phyloP scores from a whole-genome alignment of 169 alveolate genomes.

The Plasmodium cynomolgi region DNA sequence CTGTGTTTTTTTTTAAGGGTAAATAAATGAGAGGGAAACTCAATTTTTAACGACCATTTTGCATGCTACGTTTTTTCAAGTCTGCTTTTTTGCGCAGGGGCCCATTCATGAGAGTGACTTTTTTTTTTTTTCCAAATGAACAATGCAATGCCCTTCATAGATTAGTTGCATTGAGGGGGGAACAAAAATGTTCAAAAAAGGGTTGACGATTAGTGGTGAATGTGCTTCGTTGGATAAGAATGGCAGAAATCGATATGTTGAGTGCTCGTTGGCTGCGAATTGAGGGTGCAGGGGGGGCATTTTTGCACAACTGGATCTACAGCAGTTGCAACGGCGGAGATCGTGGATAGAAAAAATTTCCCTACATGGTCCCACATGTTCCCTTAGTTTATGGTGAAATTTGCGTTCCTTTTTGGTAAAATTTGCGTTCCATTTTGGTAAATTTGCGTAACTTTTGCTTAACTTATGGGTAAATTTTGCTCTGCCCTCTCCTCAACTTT shows the following conservation, averaged over 20 bases:
- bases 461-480: neutral
- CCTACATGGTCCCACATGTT: neutral
- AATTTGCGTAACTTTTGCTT: neutral
- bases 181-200: neutral
- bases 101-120: neutral
- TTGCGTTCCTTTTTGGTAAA: neutral
- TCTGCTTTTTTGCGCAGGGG: neutral
- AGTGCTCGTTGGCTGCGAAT: neutral
- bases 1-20: neutral
- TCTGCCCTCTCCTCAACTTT: neutral
- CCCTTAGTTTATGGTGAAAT: neutral
- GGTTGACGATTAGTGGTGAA: neutral
- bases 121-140: neutral
- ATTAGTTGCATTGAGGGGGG: neutral
- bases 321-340: neutral
- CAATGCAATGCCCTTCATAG: neutral
- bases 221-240: neutral
- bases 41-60: neutral
- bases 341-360: neutral
- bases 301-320: neutral
- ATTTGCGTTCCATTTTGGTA: neutral
- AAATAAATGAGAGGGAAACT: neutral
- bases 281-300: neutral
- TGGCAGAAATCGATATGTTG: neutral
- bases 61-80: neutral